Evolutionary conservation across 768 basidiomycete species (phyloP).

Genomic region (Mycena leptocephala): DNA sequence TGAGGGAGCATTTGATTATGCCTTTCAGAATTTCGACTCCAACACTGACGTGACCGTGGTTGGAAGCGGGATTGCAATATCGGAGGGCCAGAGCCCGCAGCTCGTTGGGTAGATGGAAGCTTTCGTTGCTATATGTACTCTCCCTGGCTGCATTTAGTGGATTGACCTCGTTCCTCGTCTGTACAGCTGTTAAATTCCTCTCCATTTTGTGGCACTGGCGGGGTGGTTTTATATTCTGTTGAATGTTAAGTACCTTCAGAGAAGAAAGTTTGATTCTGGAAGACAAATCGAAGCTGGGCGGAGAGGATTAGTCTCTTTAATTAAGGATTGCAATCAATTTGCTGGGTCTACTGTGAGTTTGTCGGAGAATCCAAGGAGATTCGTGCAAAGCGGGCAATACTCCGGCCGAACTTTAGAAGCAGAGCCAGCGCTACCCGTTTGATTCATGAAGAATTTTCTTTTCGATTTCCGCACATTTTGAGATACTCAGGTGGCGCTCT

Average conservation of each 20-base stretch:
- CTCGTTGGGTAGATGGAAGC: background rate
- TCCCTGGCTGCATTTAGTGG: background rate
- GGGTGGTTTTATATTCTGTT: background rate
- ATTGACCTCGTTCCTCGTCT: background rate
- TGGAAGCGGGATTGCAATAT: background rate
- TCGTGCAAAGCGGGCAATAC: no score
- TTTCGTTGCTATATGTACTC: background rate
- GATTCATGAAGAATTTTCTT: no score
- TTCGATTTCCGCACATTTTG: no score
- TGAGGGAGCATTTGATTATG: slow-evolving; percentile 5
- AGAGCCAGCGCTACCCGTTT: no score
- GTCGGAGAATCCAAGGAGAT: no score
- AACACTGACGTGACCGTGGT: background rate
- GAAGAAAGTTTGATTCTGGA: background rate
- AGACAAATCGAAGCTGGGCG: background rate
- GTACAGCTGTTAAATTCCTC: background rate
- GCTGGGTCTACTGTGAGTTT: no score
- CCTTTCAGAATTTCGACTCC: slow-evolving; percentile 4
- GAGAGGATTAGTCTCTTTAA: no score
- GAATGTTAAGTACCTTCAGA: background rate
- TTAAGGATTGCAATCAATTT: no score
- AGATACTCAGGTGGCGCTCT: no score
- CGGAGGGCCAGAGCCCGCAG: background rate
- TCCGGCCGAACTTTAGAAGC: no score
- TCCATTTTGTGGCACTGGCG: background rate